A percentile compares a stretch with the other conserved stretches of the same genome.
phyloP scores from a whole-genome alignment of 306 rosid species.

The Hippophae gyantsensis region DNA sequence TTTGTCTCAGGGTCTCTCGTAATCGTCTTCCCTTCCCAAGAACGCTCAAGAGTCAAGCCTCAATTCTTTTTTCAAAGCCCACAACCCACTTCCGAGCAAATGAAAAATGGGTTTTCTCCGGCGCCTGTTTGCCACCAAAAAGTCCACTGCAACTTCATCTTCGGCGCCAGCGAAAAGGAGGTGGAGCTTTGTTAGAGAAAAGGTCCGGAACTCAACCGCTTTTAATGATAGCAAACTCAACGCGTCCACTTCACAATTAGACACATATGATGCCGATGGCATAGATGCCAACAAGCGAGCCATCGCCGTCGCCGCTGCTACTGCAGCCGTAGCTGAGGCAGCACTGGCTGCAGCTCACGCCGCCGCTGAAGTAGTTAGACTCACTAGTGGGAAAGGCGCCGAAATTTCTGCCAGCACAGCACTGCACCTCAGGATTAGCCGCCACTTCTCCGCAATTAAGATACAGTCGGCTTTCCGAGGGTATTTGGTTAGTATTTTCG shows the following conservation, averaged over 20 bases:
- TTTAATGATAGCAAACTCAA: constrained; percentile 6
- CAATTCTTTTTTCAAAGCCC: too few relatives aligned
- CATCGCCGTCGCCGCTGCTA: constrained; percentile 84
- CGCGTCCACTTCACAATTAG: constrained; percentile 2
- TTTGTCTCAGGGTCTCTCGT: not conserved
- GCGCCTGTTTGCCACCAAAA: constrained; percentile 62
- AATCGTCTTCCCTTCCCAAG: constrained; percentile 2
- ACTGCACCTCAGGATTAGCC: constrained; percentile 1
- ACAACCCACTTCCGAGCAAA: constrained; percentile 8
- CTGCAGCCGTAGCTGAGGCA: constrained; percentile 87
- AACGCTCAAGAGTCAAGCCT: not conserved
- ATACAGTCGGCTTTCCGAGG: constrained; percentile 78
- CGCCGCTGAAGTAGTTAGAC: constrained; percentile 83
- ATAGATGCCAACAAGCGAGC: constrained; percentile 71
- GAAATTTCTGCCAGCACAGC: constrained; percentile 2
- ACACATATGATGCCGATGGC: constrained; percentile 5
- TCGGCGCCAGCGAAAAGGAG: constrained; percentile 18
- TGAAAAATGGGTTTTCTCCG: constrained; percentile 76
- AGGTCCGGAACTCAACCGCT: not conserved
- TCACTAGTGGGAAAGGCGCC: constrained; percentile 28
- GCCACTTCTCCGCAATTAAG: constrained; percentile 39
- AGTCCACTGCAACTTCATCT: constrained; percentile 7
- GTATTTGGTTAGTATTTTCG: constrained; percentile 49
- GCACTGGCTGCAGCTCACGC: constrained; percentile 94
- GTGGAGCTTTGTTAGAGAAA: constrained; percentile 33